Evolutionary conservation across 2,329 filamentous ascomycete genomes (phyloP).

Genomic region (Fusarium virguliforme): DNA sequence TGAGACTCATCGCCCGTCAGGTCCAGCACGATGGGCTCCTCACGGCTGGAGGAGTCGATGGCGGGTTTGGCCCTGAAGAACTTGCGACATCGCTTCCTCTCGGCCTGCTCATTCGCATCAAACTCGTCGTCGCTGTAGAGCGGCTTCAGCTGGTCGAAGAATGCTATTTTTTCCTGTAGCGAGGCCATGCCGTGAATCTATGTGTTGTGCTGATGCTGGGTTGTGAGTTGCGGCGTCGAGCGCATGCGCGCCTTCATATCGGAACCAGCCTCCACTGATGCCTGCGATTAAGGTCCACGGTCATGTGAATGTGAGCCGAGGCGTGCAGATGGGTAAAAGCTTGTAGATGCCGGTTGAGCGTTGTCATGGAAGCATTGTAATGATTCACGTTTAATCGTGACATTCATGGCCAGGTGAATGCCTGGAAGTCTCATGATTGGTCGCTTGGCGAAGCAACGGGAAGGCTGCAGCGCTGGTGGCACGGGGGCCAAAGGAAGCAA

Average conservation of each 20-base stretch:
- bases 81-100: slow-evolving; percentile 51
- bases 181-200: slow-evolving; percentile 45
- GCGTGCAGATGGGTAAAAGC: background rate
- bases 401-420: slow-evolving; percentile 8
- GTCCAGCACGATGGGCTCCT: slow-evolving; percentile 35
- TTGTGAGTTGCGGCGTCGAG: slow-evolving; percentile 18
- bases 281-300: background rate
- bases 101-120: slow-evolving; percentile 53
- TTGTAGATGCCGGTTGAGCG: slow-evolving; percentile 1
- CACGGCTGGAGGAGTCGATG: slow-evolving; percentile 11
- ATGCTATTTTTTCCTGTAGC: slow-evolving; percentile 62
- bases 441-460: slow-evolving; percentile 16
- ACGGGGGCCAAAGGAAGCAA: too few species aligned
- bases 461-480: slow-evolving; percentile 44
- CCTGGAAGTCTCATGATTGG: slow-evolving; percentile 30
- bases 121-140: slow-evolving; percentile 55
- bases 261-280: slow-evolving; percentile 1
- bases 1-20: slow-evolving; percentile 38
- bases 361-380: background rate
- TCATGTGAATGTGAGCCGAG: slow-evolving; percentile 22
- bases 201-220: slow-evolving; percentile 5
- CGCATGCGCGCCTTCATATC: slow-evolving; percentile 16
- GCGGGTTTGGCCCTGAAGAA: slow-evolving; percentile 50
- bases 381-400: slow-evolving; percentile 6
- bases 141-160: slow-evolving; percentile 62